These are phyloP conservation scores for Coccomyxa sp. DNA, from an alignment of 139 green algal genomes.

Conservation along the genomic window DNA sequence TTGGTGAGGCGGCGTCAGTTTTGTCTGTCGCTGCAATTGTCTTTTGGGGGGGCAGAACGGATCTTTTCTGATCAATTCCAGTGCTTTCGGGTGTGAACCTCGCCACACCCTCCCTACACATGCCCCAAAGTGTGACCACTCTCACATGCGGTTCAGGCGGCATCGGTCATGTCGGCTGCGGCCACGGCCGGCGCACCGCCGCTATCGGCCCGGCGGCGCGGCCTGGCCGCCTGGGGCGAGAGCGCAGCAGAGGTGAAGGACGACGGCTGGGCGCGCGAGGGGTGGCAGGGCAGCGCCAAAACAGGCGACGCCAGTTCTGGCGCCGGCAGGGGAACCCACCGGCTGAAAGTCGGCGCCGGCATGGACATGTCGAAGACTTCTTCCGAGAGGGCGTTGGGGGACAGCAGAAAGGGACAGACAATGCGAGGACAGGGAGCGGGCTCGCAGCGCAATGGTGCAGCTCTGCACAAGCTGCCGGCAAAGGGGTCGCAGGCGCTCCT, in stretches of 20 bases:
- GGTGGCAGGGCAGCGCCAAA: neutral
- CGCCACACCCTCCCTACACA: neutral
- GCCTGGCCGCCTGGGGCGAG: neutral
- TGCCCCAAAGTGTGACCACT: neutral
- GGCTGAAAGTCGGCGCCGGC: too few species aligned
- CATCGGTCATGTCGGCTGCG: neutral
- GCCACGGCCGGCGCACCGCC: too few species aligned
- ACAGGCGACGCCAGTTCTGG: neutral
- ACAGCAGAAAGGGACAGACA: neutral
- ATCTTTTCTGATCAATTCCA: too few species aligned
- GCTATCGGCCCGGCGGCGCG: too few species aligned
- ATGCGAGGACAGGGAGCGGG: neutral
- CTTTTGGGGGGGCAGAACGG: too few species aligned
- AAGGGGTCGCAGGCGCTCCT: too few species aligned
- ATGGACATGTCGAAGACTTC: too few species aligned
- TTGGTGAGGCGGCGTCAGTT: too few species aligned
- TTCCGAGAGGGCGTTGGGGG: neutral
- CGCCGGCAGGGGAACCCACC: too few species aligned
- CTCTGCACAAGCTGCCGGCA: too few species aligned
- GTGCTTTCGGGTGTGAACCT: neutral
- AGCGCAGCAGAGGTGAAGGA: neutral
- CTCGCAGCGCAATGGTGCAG: neutral
- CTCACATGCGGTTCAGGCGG: neutral
- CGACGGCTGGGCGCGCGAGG: neutral
- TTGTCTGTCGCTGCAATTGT: too few species aligned